These are phyloP conservation scores for Clonostachys chloroleuca DNA, from an alignment of 2,329 filamentous ascomycete genomes.

Conservation along the genomic window DNA sequence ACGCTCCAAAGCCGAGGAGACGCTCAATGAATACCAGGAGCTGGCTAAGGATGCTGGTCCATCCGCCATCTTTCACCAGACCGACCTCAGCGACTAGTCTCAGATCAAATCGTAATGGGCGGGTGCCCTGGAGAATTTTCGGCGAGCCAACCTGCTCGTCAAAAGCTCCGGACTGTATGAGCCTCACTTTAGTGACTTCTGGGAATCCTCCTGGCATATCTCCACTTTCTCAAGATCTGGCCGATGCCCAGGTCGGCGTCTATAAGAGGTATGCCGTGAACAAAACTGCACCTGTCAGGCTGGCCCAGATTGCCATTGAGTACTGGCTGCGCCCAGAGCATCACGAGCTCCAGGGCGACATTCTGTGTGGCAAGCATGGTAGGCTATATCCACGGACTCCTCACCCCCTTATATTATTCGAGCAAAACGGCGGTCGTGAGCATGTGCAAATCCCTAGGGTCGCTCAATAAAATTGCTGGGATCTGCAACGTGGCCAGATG, in stretches of 20 bases:
- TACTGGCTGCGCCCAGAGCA: constrained; percentile 16
- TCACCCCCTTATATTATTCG: constrained; percentile 19
- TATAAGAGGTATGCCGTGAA: constrained; percentile 18
- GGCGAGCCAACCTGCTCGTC: no score
- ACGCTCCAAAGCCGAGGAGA: constrained; percentile 8
- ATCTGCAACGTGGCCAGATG: constrained; percentile 9
- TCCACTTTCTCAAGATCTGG: no score
- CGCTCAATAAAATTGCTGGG: constrained; percentile 3
- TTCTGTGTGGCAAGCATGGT: constrained; percentile 17
- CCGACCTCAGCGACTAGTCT: constrained; percentile 14
- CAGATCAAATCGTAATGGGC: constrained; percentile 9
- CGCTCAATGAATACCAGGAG: constrained; percentile 3
- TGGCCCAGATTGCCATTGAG: constrained; percentile 17
- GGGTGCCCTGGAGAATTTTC: no score
- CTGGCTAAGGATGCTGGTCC: not conserved
- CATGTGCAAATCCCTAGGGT: constrained; percentile 8
- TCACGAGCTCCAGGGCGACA: constrained; percentile 8
- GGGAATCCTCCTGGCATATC: no score
- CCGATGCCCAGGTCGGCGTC: no score
- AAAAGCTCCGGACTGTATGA: no score
- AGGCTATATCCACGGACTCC: constrained; percentile 17
- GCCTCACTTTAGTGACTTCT: no score
- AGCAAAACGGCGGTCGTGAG: constrained; percentile 17
- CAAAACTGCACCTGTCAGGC: constrained; percentile 13
- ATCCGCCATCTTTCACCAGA: constrained; percentile 13